Base-by-base conservation (phyloP, 805 yeast genomes). In the Yarrowia keelungensis region DNA sequence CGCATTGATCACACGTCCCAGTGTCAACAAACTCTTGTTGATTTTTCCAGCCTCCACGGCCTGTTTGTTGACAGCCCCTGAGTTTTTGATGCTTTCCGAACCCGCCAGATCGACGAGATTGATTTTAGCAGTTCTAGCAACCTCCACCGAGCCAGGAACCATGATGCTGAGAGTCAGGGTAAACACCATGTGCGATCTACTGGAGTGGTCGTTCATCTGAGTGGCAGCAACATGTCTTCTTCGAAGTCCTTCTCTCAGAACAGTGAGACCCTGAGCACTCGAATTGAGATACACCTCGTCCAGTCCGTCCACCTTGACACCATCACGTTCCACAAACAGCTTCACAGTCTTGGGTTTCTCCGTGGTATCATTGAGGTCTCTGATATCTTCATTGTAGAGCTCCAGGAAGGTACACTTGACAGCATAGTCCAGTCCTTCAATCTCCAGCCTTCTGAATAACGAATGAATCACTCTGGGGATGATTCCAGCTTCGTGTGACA, bases 51-150 rank as follows among this genome's bases (percentile, higher is more conserved):
- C 97, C 75, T 94, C 99, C 72, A 92, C 87, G 0, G 97, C 97
- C 53, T 97, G 83, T 75, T 87, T 89, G 72, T 90, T 87, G 32
- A 86, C 82, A 0, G 98, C 97, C 2, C 99, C 99, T 0, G 97
- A 90, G 73, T 92, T 82, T 71, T 82, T 85, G 67, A 94, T 89
- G 76, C 93, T 93, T 76, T 94, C 99, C 5, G 97, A 90, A 0
- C 99, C 98, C 0, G 98, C 99, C 71, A 94, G 82, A 79, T 94
- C 98, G 7, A 94, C 98, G 26, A 92, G 80, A 75, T 92, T 91
- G 76, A 91, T 83, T 74, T 91, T 91, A 12, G 72, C 70, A 35
- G 70, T 66, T 42, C 62, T 39, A 7, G 92, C 88, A 49, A 81
- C 78, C 71, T 87, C 80, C 70, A 83, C 83, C 32, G 80, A 72